phyloP scores from a whole-genome alignment of 2,329 filamentous ascomycete species.

The Ceratocystis huliohia region DNA sequence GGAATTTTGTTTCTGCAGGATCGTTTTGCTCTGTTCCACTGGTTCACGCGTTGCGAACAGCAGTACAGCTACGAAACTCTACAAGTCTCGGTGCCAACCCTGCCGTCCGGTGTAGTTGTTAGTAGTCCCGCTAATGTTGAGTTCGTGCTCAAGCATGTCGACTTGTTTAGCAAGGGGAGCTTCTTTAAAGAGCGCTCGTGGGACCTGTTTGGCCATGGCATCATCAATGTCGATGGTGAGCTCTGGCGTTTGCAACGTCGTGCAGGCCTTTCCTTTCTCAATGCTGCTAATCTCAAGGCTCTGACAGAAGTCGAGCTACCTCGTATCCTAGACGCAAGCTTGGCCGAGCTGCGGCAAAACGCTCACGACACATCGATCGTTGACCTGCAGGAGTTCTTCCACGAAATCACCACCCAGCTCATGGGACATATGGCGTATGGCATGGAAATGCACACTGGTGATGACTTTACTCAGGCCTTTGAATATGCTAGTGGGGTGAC shows the following conservation, averaged over 20 bases:
- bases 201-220: conserved; percentile 53
- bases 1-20: conserved; percentile 48
- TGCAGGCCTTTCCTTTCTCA: conserved; percentile 48
- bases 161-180: conserved; percentile 46
- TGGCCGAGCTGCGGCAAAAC: conserved; percentile 29
- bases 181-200: conserved; percentile 48
- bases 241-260: conserved; percentile 51
- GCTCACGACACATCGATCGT: conserved; percentile 28
- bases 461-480: conserved; percentile 48
- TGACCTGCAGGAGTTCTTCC: conserved; percentile 47
- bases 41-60: conserved; percentile 48
- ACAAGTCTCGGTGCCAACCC: conserved; percentile 47
- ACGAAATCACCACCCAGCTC: conserved; percentile 51
- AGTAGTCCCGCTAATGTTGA: conserved; percentile 50
- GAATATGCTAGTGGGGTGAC: conserved; percentile 49
- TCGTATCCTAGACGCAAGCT: conserved; percentile 36
- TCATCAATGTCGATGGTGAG: conserved; percentile 54
- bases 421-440: conserved; percentile 59
- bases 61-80: conserved; percentile 48
- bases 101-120: conserved; percentile 51
- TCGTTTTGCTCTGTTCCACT: conserved; percentile 47
- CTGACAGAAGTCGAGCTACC: conserved; percentile 47
- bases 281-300: conserved; percentile 41
- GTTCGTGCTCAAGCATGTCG: conserved; percentile 49
- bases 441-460: conserved; percentile 52